Conservation (phyloP, 140 eudicot species). For the Senecio squalidus region DNA sequence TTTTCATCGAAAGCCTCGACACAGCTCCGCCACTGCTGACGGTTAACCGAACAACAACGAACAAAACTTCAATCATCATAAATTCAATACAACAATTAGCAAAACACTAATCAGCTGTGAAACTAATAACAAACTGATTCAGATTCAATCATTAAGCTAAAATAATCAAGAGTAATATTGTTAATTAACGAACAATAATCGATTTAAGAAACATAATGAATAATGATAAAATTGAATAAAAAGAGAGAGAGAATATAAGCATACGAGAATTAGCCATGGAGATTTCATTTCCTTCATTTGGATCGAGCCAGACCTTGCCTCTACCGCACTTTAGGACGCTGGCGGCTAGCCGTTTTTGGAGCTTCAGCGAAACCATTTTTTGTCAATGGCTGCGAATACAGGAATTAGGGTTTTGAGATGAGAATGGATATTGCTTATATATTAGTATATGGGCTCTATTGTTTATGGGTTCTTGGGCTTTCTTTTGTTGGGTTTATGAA, state of each 20-base stretch:
- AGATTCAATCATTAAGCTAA: too few species aligned
- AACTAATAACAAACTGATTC: too few species aligned
- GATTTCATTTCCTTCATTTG: constrained; percentile 56
- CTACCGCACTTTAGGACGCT: constrained; percentile 58
- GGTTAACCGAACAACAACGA: too few species aligned
- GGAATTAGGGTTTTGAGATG: constrained; percentile 24
- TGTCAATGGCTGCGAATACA: constrained; percentile 11
- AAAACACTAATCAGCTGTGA: too few species aligned
- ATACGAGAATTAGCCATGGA: constrained; percentile 79
- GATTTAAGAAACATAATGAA: too few species aligned
- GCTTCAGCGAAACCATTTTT: constrained; percentile 57
- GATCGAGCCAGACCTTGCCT: constrained; percentile 72
- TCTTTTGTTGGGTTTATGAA: too few species aligned
- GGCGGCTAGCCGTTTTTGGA: constrained; percentile 65
- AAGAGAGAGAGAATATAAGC: not conserved
- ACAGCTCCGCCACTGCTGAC: too few species aligned
- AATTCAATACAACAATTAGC: too few species aligned
- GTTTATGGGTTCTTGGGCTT: not conserved
- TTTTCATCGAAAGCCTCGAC: too few species aligned
- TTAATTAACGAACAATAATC: too few species aligned
- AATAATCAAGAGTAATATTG: too few species aligned
- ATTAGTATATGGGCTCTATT: not conserved
- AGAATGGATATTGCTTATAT: not conserved
- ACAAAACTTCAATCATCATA: too few species aligned
- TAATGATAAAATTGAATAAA: not conserved